Conservation (phyloP, 495 filamentous ascomycete genomes). For the Aspergillus sclerotioniger region DNA sequence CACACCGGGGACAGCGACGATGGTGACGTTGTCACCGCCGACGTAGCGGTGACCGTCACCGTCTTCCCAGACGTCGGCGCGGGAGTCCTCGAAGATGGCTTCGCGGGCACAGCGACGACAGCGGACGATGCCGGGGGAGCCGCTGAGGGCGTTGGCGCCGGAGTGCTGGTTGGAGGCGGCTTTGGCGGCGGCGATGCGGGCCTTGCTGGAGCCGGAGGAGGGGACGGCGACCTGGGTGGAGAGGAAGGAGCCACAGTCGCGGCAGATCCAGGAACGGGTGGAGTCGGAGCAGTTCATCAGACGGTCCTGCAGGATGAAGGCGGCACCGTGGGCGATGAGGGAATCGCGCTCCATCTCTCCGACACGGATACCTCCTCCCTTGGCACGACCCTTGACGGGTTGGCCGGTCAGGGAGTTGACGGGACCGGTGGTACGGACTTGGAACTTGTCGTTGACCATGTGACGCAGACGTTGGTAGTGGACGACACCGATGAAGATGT, state of each 20-base stretch:
- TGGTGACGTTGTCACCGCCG: conserved; percentile 84
- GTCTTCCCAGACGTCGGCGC: conserved; percentile 86
- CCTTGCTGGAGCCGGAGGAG: conserved; percentile 29
- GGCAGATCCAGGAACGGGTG: conserved; percentile 82
- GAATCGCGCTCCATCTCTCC: conserved; percentile 99
- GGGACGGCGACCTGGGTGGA: conserved; percentile 71
- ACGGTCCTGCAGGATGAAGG: conserved; percentile 91
- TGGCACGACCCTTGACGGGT: conserved; percentile 92
- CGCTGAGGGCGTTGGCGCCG: conserved; percentile 22
- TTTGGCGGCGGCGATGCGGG: conserved; percentile 34
- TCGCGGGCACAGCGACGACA: conserved; percentile 80
- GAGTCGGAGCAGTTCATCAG: conserved; percentile 96
- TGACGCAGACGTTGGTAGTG: conserved; percentile 97
- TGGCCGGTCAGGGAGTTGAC: conserved; percentile 88
- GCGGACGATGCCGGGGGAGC: conserved; percentile 67
- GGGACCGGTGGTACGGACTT: conserved; percentile 92
- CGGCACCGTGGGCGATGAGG: conserved; percentile 88
- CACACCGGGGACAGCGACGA: conserved; percentile 90
- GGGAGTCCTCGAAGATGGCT: conserved; percentile 58
- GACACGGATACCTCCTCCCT: conserved; percentile 96
- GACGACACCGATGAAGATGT: conserved; percentile 95
- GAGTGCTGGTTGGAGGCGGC: conserved; percentile 30
- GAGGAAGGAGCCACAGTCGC: conserved; percentile 82
- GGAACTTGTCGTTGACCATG: conserved; percentile 99
- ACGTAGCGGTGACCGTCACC: conserved; percentile 75